These are phyloP conservation scores for Podaxis sp. DNA, from an alignment of 768 basidiomycete species.

Conservation along the genomic window DNA sequence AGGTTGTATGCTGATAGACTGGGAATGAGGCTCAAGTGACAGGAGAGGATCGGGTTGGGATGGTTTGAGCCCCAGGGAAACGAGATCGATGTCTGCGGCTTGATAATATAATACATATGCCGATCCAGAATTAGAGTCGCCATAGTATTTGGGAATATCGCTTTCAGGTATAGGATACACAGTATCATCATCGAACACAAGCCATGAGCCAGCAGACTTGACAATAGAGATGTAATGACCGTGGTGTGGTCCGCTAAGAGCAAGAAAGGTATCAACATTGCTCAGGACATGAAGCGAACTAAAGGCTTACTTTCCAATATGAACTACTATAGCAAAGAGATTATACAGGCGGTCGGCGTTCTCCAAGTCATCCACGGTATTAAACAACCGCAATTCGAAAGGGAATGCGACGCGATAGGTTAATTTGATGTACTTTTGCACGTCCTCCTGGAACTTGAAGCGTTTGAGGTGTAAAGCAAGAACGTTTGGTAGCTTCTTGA, in stretches of 20 bases:
- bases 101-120: slow-evolving; percentile 99
- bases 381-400: slow-evolving; percentile 90
- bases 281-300: slow-evolving; percentile 17
- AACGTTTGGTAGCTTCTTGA: slow-evolving; percentile 93
- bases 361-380: slow-evolving; percentile 91
- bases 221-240: slow-evolving; percentile 98
- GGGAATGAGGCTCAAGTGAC: slow-evolving; percentile 19
- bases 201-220: slow-evolving; percentile 82
- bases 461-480: slow-evolving; percentile 96
- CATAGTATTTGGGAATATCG: slow-evolving; percentile 93
- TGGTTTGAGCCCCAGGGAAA: slow-evolving; percentile 64
- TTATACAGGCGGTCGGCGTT: slow-evolving; percentile 93
- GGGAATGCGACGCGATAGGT: slow-evolving; percentile 97
- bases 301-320: slow-evolving; percentile 88
- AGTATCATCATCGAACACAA: slow-evolving; percentile 94
- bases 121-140: slow-evolving; percentile 82
- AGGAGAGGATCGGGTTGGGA: slow-evolving; percentile 29
- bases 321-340: slow-evolving; percentile 97
- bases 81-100: slow-evolving; percentile 80
- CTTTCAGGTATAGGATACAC: slow-evolving; percentile 85
- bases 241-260: slow-evolving; percentile 88
- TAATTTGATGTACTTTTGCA: slow-evolving; percentile 90
- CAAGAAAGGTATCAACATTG: slow-evolving; percentile 19
- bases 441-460: slow-evolving; percentile 97
- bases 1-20: slow-evolving; percentile 21